Percentiles rank a stretch among this genome's conserved stretches.
Conservation (phyloP, 176 grass and related monocot genomes). For the Typha latifolia region DNA sequence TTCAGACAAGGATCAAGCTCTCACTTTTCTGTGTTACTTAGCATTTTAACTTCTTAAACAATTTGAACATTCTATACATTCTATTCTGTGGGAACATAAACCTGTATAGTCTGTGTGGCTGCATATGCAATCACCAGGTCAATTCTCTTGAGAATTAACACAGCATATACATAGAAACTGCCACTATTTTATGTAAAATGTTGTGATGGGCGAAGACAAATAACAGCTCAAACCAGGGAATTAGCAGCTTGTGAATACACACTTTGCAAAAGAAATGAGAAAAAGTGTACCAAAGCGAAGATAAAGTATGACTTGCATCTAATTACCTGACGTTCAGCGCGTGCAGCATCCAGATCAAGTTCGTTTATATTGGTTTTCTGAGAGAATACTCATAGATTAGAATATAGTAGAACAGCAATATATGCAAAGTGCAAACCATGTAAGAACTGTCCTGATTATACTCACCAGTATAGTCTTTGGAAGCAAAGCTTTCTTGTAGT, state of each 20-base stretch:
- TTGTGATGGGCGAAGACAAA: not conserved
- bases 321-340: constrained; percentile 68
- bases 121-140: no score
- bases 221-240: not conserved
- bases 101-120: no score
- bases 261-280: not conserved
- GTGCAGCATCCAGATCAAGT: constrained; percentile 73
- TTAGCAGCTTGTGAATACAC: not conserved
- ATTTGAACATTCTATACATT: no score
- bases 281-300: not conserved
- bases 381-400: constrained; percentile 19
- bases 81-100: no score
- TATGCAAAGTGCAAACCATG: not conserved
- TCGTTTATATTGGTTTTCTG: constrained; percentile 64
- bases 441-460: not conserved
- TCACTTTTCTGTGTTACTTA: no score
- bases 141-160: not conserved
- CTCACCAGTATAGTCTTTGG: constrained; percentile 81
- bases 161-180: not conserved
- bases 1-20: no score
- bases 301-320: not conserved
- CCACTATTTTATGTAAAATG: no score
- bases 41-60: no score
- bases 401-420: not conserved
- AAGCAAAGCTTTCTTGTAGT: constrained; percentile 48